Percentiles rank a stretch among this genome's conserved stretches.
Evolutionary conservation across 768 basidiomycete genomes (phyloP).

Genomic region (Amylocystis lapponica): DNA sequence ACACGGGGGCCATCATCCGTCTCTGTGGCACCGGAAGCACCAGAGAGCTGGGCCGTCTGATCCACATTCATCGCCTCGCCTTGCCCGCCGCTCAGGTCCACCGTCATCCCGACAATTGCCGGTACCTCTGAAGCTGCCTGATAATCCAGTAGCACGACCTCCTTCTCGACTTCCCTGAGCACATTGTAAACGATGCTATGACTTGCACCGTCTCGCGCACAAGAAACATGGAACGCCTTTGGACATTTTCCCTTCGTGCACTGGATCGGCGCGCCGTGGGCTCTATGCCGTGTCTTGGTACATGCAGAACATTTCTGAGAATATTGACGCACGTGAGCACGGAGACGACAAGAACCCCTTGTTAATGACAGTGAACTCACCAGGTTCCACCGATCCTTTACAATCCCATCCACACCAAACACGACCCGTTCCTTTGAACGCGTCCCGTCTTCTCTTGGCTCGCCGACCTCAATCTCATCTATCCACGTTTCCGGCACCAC

Average conservation of each 20-base stretch:
- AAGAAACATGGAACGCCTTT: conserved; percentile 90
- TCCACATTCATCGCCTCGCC: conserved; percentile 31
- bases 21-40: background rate
- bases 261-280: conserved; percentile 81
- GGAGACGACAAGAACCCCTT: background rate
- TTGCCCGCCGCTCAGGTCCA: background rate
- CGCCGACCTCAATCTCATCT: conserved; percentile 50
- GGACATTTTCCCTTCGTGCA: conserved; percentile 94
- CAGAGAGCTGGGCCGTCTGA: background rate
- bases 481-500: conserved; percentile 92
- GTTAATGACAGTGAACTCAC: conserved; percentile 38
- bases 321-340: background rate
- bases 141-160: conserved; percentile 60
- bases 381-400: conserved; percentile 89
- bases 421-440: conserved; percentile 46
- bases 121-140: conserved; percentile 5
- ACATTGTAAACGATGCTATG: conserved; percentile 55
- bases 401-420: conserved; percentile 83
- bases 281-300: conserved; percentile 56
- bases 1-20: conserved; percentile 20
- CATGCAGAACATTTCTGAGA: conserved; percentile 89
- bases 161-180: conserved; percentile 71
- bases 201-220: conserved; percentile 58
- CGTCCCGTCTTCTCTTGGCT: conserved; percentile 26
- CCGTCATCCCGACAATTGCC: no score